Base-by-base conservation (phyloP, 345 rosid species). In the Eucalyptus lansdowneana region DNA sequence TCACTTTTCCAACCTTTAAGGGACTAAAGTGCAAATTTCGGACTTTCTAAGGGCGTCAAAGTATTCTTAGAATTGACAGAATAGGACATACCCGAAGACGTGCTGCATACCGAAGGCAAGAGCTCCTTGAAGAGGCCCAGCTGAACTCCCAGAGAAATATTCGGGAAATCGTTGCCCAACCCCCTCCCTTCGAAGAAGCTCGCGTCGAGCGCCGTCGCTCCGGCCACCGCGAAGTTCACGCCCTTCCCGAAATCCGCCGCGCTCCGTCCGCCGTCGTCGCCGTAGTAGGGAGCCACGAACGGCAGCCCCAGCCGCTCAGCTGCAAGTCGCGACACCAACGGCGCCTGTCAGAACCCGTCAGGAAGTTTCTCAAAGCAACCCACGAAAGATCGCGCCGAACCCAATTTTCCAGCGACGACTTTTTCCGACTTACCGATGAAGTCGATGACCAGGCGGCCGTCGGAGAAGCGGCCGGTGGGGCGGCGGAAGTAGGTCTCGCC, bases 401-500 rank as follows among this genome's bases (percentile, higher is more conserved):
- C 47, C 83, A 37, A 37, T 24, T 11, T 76, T 40, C 0, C 15
- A 21, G 83, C 27, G 83, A 76, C 47, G 27, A 11, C 14, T n/a
- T 22, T 34, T 53, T 7, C 31, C 7, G 12, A 90, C 89, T 40
- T 89, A 93, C 95, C 96, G 8, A 94, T 90, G 90, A 95, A 95
- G 17, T 95, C 95, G 13, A 95, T 90, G 92, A 94, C 90, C 54
- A 95, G 92, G 15, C 95, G 94, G 50, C 95, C 96, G n/a, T 95
- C 92, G 37, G 93, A 93, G 89, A 49, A 88, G 27, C 95, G 93
- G 6, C 96, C 95, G 6, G 94, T 87, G 42, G 95, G 94, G 88
- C 19, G 87, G 65, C 90, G 90, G 49, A 95, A 95, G 89, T 90
- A 95, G 87, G 93, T 90, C 24, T 91, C 89, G 2, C 95, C 96